Evolutionary conservation across 2,329 filamentous ascomycete species (phyloP).

Genomic region (Fusarium luffae): DNA sequence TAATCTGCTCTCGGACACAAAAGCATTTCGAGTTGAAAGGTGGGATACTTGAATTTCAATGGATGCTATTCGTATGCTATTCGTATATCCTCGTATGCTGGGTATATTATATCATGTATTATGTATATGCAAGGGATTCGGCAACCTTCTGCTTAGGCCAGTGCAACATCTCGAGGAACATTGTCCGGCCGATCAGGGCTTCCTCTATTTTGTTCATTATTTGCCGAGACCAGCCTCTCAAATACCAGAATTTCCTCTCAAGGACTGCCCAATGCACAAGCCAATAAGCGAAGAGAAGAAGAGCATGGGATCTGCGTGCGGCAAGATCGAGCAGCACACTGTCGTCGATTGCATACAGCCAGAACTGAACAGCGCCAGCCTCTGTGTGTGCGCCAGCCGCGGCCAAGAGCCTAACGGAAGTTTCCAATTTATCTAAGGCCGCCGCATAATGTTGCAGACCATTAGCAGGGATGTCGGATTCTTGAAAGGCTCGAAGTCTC

Average conservation of each 20-base stretch:
- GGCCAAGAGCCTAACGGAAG: slow-evolving; percentile 32
- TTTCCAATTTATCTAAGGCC: slow-evolving; percentile 35
- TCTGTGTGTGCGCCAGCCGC: slow-evolving; percentile 43
- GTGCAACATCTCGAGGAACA: slow-evolving; percentile 35
- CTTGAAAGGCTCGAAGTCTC: slow-evolving; percentile 38
- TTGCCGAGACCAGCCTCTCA: slow-evolving; percentile 42
- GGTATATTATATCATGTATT: background rate
- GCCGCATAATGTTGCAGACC: slow-evolving; percentile 34
- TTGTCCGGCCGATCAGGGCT: slow-evolving; percentile 24
- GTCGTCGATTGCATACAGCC: slow-evolving; percentile 44
- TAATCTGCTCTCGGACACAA: too few species aligned
- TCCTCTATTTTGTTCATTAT: slow-evolving; percentile 38
- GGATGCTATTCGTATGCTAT: background rate
- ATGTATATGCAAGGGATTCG: slow-evolving; percentile 20
- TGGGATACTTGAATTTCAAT: background rate
- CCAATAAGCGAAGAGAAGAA: slow-evolving; percentile 45
- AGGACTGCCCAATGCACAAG: slow-evolving; percentile 40
- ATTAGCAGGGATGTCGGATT: slow-evolving; percentile 35
- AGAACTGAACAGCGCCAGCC: slow-evolving; percentile 36
- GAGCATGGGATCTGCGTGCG: slow-evolving; percentile 38
- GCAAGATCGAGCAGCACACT: slow-evolving; percentile 45
- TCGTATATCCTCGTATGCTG: background rate
- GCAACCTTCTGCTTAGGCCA: slow-evolving; percentile 41
- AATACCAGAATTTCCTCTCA: slow-evolving; percentile 45
- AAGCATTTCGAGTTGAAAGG: background rate